phyloP scores from a whole-genome alignment of 2,329 filamentous ascomycete genomes.

The Epichloe aotearoae region DNA sequence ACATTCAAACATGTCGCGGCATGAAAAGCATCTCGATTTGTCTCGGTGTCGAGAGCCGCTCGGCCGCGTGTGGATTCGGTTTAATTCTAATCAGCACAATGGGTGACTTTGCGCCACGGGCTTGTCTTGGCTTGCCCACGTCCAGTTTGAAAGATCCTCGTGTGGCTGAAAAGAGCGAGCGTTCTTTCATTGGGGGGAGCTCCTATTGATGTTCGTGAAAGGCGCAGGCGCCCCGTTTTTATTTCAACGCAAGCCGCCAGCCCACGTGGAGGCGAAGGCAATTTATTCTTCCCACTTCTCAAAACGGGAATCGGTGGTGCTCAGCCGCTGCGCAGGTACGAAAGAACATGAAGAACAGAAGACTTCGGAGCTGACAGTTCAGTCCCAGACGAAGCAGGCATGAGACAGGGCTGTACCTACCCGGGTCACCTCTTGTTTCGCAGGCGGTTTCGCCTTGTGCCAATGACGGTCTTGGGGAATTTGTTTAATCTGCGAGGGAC shows the following conservation, averaged over 20 bases:
- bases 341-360: too few species aligned
- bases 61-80: too few species aligned
- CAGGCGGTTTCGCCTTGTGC: background rate
- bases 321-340: too few species aligned
- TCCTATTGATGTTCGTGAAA: background rate
- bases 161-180: background rate
- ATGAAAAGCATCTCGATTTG: background rate
- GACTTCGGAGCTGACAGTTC: too few species aligned
- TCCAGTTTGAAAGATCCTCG: background rate
- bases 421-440: background rate
- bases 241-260: too few species aligned
- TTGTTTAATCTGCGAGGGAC: background rate
- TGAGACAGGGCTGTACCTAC: background rate
- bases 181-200: background rate
- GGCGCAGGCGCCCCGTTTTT: background rate
- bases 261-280: too few species aligned
- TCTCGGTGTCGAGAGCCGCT: too few species aligned
- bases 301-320: too few species aligned
- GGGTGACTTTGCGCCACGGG: too few species aligned
- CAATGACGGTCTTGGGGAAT: background rate
- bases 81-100: too few species aligned
- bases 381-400: background rate
- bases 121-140: too few species aligned
- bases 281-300: too few species aligned
- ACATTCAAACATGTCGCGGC: background rate